These are phyloP conservation scores for Melanopsichium pennsylvanicum DNA, from an alignment of 1,284 basidiomycete species.

Conservation along the genomic window DNA sequence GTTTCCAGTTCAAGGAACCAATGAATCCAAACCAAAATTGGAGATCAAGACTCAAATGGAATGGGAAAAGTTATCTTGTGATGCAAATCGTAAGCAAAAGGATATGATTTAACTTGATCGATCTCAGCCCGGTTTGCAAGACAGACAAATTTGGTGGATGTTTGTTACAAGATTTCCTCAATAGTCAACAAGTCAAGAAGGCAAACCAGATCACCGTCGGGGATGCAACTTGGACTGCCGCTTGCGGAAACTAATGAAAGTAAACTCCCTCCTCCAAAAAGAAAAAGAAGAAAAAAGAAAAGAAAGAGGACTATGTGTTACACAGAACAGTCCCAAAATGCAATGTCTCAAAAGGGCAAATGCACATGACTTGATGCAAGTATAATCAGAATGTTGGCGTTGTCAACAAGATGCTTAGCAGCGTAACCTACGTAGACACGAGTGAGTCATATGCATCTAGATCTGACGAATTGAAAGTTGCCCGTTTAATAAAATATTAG, in stretches of 20 bases:
- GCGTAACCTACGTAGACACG: too few species aligned
- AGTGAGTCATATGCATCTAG: too few species aligned
- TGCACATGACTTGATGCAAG: too few species aligned
- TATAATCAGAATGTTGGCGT: too few species aligned
- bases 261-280: too few species aligned
- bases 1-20: conserved; percentile 62
- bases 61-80: conserved; percentile 69
- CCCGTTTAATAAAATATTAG: too few species aligned
- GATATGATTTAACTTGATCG: conserved; percentile 68
- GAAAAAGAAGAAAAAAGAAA: too few species aligned
- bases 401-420: too few species aligned
- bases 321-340: too few species aligned
- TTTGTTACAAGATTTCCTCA: conserved; percentile 9
- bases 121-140: conserved; percentile 15
- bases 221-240: conserved; percentile 21
- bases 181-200: conserved; percentile 9
- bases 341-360: too few species aligned
- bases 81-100: conserved; percentile 65
- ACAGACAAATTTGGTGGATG: conserved; percentile 22
- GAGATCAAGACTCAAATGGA: conserved; percentile 69
- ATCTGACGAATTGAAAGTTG: too few species aligned
- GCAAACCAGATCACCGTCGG: conserved; percentile 19
- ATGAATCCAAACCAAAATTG: conserved; percentile 66
- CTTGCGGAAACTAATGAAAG: conserved; percentile 21
- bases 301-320: too few species aligned